Evolutionary conservation across 1,284 basidiomycete genomes (phyloP).

Genomic region (Fomitopsis schrenkii): DNA sequence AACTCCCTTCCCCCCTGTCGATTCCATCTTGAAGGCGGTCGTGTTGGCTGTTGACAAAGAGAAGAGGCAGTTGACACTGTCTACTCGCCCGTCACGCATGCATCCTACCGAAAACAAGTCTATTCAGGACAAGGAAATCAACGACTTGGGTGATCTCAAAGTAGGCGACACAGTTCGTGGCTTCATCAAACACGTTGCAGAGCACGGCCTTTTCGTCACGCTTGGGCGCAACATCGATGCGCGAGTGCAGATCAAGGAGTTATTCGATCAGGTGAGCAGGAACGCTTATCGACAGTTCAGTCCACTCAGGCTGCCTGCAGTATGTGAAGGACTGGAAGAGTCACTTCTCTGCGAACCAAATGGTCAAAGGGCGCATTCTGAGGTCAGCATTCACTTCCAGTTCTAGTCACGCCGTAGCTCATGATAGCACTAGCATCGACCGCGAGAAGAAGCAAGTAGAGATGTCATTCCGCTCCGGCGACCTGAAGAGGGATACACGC

Average conservation of each 20-base stretch:
- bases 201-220: conserved; percentile 89
- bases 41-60: conserved; percentile 67
- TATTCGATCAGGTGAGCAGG: conserved; percentile 77
- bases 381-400: conserved; percentile 39
- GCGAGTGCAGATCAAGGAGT: conserved; percentile 90
- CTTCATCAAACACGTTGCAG: conserved; percentile 84
- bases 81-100: conserved; percentile 73
- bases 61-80: conserved; percentile 72
- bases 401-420: neutral
- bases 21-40: conserved; percentile 64
- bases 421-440: conserved; percentile 54
- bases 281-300: neutral
- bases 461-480: conserved; percentile 75
- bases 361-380: conserved; percentile 84
- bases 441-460: conserved; percentile 74
- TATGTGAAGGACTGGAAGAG: conserved; percentile 95
- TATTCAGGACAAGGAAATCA: conserved; percentile 70
- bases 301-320: conserved; percentile 34
- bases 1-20: conserved; percentile 57
- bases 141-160: conserved; percentile 61
- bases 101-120: conserved; percentile 43
- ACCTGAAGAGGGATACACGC: conserved; percentile 40
- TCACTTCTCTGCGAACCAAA: conserved; percentile 76
- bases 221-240: conserved; percentile 83
- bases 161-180: conserved; percentile 78